Percentiles rank a stretch among this genome's conserved stretches.
Evolutionary conservation across 306 rosid species (phyloP).

Genomic region (Psophocarpus tetragonolobus): DNA sequence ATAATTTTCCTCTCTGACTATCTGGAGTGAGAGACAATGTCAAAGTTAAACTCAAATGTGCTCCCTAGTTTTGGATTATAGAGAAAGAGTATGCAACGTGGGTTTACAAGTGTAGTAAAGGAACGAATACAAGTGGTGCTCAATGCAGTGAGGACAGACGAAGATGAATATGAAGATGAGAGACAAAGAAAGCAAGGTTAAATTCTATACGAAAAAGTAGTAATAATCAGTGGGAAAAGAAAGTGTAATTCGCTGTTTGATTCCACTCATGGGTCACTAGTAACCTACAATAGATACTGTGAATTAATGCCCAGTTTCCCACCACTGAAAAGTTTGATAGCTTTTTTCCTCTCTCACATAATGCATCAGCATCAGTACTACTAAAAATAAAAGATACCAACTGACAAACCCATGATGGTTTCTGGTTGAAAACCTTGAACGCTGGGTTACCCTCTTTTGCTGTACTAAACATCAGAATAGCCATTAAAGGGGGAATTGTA

Average conservation of each 20-base stretch:
- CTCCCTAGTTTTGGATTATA: not conserved
- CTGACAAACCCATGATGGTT: constrained; percentile 55
- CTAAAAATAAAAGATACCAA: constrained; percentile 47
- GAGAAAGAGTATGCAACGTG: not conserved
- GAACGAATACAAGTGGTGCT: constrained; percentile 30
- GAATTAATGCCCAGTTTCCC: constrained; percentile 24
- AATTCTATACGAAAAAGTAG: constrained; percentile 16
- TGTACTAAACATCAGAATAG: constrained; percentile 33
- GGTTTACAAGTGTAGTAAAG: constrained; percentile 16
- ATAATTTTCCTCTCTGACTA: constrained; percentile 28
- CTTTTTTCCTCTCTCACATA: not conserved
- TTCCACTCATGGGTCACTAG: constrained; percentile 5
- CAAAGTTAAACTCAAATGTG: constrained; percentile 31
- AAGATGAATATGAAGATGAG: constrained; percentile 70
- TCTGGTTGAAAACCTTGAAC: constrained; percentile 39
- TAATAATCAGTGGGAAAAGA: constrained; percentile 32
- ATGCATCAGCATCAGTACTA: constrained; percentile 62
- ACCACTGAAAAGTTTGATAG: not conserved
- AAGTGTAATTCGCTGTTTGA: constrained; percentile 37
- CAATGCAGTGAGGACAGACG: constrained; percentile 21
- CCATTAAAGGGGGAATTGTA: constrained; percentile 42
- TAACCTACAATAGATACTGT: constrained; percentile 33
- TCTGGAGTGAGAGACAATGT: constrained; percentile 27
- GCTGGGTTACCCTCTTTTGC: not conserved
- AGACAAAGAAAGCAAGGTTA: constrained; percentile 37